Conservation (phyloP, 306 rosid genomes). For the Glycine tomentella region DNA sequence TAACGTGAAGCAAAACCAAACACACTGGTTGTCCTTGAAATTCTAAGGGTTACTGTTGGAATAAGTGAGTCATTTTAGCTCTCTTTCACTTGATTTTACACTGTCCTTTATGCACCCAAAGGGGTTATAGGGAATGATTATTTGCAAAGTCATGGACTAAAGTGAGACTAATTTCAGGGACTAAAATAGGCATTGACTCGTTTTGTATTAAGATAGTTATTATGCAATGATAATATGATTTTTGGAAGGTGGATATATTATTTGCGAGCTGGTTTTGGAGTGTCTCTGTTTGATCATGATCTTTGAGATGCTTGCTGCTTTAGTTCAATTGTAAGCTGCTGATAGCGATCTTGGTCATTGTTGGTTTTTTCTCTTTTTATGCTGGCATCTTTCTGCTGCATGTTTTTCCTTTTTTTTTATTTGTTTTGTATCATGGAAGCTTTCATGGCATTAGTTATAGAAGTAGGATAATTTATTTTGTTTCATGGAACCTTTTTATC, state of each 20-base stretch:
- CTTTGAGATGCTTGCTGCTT: conserved; percentile 11
- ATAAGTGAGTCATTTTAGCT: no score
- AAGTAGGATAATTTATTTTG: neutral
- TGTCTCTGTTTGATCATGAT: neutral
- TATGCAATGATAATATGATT: no score
- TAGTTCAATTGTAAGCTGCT: conserved; percentile 14
- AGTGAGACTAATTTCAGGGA: neutral
- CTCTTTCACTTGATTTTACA: neutral
- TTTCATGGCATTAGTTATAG: neutral
- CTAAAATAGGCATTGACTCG: neutral
- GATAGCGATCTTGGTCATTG: neutral
- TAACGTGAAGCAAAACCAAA: no score
- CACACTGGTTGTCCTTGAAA: no score
- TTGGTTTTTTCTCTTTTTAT: conserved; percentile 11
- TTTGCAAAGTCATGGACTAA: neutral
- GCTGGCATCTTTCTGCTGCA: no score
- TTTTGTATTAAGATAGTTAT: neutral
- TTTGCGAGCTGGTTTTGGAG: neutral
- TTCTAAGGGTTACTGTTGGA: no score
- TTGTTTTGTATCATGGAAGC: neutral
- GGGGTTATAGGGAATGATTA: neutral
- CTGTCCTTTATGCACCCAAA: no score
- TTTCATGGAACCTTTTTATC: neutral
- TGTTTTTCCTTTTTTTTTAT: neutral
- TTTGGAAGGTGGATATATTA: no score